Conservation (phyloP, 176 grass and related monocot species). For the Paspalum notatum region DNA sequence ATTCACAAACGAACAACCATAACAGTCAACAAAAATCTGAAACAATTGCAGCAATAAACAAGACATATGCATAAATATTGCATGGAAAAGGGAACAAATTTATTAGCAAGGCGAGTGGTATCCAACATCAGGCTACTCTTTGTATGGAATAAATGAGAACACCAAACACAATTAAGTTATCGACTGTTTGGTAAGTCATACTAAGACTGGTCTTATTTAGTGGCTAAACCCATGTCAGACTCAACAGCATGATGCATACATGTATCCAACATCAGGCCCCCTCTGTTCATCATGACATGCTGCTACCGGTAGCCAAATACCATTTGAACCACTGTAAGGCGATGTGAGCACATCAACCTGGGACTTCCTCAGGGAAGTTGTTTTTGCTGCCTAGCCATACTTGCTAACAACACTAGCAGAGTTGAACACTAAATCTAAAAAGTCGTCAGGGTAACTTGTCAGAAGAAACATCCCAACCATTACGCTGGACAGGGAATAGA, state of each 20-base stretch:
- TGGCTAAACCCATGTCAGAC: background rate
- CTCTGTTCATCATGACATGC: background rate
- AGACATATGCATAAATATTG: background rate
- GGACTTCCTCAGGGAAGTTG: background rate
- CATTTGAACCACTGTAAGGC: background rate
- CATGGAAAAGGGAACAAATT: slow-evolving; percentile 4
- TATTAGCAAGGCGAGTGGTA: background rate
- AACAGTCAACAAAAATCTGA: background rate
- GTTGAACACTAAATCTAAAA: background rate
- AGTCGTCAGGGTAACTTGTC: background rate
- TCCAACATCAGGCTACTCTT: background rate
- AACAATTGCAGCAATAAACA: background rate
- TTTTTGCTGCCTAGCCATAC: slow-evolving; percentile 14
- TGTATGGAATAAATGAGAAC: background rate
- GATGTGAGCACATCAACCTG: background rate
- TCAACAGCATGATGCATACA: background rate
- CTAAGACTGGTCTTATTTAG: background rate
- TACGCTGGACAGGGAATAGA: background rate
- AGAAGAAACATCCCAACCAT: background rate
- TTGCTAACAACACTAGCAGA: background rate
- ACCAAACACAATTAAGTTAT: background rate
- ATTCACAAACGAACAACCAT: background rate
- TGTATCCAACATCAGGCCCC: background rate
- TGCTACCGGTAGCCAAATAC: background rate
- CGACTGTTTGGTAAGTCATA: background rate